These are phyloP conservation scores for Colletotrichum endophyticum DNA, from an alignment of 2,329 filamentous ascomycete genomes.

Conservation along the genomic window DNA sequence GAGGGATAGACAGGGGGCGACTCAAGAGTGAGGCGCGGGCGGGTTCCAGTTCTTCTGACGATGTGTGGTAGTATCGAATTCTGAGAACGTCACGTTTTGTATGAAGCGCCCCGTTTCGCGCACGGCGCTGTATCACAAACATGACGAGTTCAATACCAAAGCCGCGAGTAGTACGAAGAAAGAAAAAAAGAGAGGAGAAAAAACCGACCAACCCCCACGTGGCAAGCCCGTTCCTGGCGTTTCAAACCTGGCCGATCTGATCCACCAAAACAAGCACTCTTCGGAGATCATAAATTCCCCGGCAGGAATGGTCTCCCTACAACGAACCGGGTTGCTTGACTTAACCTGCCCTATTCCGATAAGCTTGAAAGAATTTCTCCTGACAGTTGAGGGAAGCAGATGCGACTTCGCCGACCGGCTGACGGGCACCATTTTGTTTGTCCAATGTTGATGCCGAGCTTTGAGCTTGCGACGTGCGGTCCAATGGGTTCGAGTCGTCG, in stretches of 20 bases:
- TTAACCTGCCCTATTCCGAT: neutral
- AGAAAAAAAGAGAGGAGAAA: neutral
- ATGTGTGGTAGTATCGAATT: neutral
- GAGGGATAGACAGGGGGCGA: neutral
- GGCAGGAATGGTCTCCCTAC: neutral
- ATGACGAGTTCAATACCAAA: neutral
- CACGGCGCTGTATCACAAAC: conserved; percentile 1
- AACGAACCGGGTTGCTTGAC: neutral
- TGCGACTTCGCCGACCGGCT: neutral
- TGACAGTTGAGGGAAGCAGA: neutral
- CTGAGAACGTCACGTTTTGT: neutral
- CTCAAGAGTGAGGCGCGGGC: neutral
- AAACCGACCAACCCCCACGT: neutral
- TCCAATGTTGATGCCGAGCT: neutral
- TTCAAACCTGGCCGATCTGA: neutral
- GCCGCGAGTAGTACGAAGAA: neutral
- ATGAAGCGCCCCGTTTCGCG: conserved; percentile 1
- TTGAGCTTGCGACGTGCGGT: neutral
- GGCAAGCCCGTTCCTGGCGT: neutral
- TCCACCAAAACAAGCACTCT: neutral
- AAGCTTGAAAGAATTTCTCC: neutral
- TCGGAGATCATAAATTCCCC: neutral
- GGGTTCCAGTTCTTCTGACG: neutral
- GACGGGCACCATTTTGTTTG: neutral
- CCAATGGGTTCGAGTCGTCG: neutral